Evolutionary conservation across 257 asterid genomes (phyloP).

Genomic region (Solanum bulbocastanum): DNA sequence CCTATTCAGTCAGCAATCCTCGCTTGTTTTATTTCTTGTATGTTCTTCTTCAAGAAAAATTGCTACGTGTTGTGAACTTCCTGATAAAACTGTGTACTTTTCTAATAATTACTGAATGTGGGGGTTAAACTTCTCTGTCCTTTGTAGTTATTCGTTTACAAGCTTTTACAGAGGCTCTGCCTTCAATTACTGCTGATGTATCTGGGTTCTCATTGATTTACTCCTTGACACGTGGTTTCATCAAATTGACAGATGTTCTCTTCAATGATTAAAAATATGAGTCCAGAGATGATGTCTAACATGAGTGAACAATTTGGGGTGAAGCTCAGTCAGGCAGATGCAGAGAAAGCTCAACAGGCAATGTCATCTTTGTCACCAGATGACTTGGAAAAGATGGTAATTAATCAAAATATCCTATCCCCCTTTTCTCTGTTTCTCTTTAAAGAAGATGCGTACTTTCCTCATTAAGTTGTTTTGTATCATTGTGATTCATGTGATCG

Average conservation of each 20-base stretch:
- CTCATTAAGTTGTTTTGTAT: not conserved
- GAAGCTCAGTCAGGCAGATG: constrained; percentile 87
- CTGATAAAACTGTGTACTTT: not conserved
- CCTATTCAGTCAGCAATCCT: not conserved
- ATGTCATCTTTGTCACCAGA: constrained; percentile 92
- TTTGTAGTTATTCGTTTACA: not conserved
- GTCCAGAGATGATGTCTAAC: constrained; percentile 92
- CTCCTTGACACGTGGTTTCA: constrained; percentile 2
- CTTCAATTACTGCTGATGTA: not conserved
- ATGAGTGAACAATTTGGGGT: constrained; percentile 93
- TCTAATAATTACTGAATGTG: not conserved
- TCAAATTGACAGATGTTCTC: constrained; percentile 70
- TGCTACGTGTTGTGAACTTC: not conserved
- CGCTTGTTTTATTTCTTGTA: not conserved
- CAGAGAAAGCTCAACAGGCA: constrained; percentile 98
- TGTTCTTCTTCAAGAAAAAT: not conserved
- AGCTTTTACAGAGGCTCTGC: not conserved
- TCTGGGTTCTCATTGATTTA: not conserved
- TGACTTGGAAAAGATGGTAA: constrained; percentile 84
- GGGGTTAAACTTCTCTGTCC: not conserved
- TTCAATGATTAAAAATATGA: constrained; percentile 78
- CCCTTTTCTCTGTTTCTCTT: not conserved
- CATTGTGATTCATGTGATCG: not conserved
- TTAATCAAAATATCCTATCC: not conserved
- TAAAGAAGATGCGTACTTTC: not conserved